Percentiles rank a stretch among this genome's conserved stretches.
phyloP scores from a whole-genome alignment of 108 stramenopile species.

The Bacterosira constricta region DNA sequence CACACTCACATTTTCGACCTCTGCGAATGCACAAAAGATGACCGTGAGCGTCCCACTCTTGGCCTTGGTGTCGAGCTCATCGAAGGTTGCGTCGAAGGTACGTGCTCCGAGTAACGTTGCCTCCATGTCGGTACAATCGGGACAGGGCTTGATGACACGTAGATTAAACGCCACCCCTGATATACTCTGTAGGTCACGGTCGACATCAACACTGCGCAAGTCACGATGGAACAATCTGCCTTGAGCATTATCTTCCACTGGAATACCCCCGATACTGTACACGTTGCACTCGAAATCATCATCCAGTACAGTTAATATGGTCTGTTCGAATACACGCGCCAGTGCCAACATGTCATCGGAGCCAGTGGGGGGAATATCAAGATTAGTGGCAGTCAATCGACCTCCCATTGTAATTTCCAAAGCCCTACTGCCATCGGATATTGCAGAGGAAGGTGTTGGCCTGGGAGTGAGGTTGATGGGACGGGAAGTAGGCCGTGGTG shows the following conservation, averaged over 20 bases:
- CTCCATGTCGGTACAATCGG: conserved; percentile 23
- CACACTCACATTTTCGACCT: not conserved
- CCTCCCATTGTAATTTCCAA: conserved; percentile 41
- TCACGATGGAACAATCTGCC: conserved; percentile 4
- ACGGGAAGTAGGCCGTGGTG: no score
- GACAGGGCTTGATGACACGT: conserved; percentile 19
- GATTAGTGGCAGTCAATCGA: conserved; percentile 6
- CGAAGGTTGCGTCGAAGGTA: conserved; percentile 30
- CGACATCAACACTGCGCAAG: no score
- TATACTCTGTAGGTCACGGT: conserved; percentile 15
- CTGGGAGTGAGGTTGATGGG: no score
- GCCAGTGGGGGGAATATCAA: not conserved
- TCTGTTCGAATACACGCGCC: conserved; percentile 20
- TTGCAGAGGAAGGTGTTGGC: no score
- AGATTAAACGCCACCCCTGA: conserved; percentile 26
- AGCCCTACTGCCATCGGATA: no score
- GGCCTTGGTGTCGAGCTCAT: conserved; percentile 18
- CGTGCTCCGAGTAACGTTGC: conserved; percentile 27
- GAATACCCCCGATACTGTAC: conserved; percentile 24
- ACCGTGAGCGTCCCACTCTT: conserved; percentile 21
- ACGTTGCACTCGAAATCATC: conserved; percentile 20
- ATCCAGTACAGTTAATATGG: conserved; percentile 18
- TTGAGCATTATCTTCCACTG: conserved; percentile 9
- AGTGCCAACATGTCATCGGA: conserved; percentile 9
- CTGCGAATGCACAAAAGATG: conserved; percentile 35